Evolutionary conservation across 106 monocot species (phyloP).

Genomic region (Dendrobium officinale): DNA sequence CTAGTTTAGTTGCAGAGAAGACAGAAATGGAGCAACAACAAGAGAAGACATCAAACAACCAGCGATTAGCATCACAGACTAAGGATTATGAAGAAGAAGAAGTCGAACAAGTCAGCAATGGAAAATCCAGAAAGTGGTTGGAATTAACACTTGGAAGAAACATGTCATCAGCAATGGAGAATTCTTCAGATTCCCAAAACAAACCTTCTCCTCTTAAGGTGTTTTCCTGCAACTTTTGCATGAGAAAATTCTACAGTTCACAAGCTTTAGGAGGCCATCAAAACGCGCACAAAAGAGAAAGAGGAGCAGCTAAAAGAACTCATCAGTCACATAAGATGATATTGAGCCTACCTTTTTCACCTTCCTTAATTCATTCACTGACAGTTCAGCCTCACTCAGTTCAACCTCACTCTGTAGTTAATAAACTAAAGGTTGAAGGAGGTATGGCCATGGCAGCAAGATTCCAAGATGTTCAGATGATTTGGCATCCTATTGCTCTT

Average conservation of each 20-base stretch:
- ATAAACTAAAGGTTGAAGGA: constrained; percentile 18
- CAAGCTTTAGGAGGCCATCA: constrained; percentile 80
- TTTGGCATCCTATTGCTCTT: constrained; percentile 16
- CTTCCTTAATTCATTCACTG: constrained; percentile 25
- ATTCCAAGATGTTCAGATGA: constrained; percentile 12
- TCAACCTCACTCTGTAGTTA: constrained; percentile 35
- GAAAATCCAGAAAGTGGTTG: constrained; percentile 26
- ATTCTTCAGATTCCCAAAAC: constrained; percentile 8
- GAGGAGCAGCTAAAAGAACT: constrained; percentile 41
- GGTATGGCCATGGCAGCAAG: constrained; percentile 13
- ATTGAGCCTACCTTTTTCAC: constrained; percentile 11
- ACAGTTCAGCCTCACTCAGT: constrained; percentile 47
- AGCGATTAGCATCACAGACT: too few relatives aligned
- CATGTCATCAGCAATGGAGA: constrained; percentile 3
- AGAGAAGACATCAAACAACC: not conserved
- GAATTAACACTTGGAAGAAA: constrained; percentile 27
- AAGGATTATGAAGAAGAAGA: not conserved
- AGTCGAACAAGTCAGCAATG: not conserved
- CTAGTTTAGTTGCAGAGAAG: constrained; percentile 4
- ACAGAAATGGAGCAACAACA: constrained; percentile 7
- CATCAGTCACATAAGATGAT: constrained; percentile 34
- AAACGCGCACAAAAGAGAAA: constrained; percentile 77
- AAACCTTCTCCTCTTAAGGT: constrained; percentile 30
- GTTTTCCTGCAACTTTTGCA: constrained; percentile 83
- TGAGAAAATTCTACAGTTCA: constrained; percentile 75